Conservation (phyloP, 75 land plant genomes). For the Sequoia sempervirens region DNA sequence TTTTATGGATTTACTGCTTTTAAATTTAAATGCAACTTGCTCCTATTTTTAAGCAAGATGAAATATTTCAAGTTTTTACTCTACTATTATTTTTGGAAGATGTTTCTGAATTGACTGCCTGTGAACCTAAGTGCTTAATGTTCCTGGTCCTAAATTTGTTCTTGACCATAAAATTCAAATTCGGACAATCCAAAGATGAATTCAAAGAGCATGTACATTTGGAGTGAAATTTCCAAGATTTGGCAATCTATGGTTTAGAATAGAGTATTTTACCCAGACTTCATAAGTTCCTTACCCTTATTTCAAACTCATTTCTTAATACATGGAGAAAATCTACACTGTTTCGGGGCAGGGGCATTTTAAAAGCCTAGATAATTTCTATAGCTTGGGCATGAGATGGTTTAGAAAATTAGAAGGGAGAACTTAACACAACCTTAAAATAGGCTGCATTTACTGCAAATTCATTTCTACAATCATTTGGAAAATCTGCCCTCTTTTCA, state of each 20-base stretch:
- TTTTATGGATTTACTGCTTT: neutral
- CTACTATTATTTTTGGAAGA: neutral
- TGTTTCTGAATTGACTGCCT: neutral
- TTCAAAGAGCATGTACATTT: neutral
- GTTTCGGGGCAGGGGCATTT: too few relatives aligned
- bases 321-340: too few relatives aligned
- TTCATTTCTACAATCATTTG: too few relatives aligned
- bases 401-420: too few relatives aligned
- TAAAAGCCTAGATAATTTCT: too few relatives aligned
- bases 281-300: neutral
- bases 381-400: too few relatives aligned
- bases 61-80: neutral
- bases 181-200: neutral
- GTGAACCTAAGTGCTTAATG: neutral
- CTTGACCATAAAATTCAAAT: neutral
- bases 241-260: neutral
- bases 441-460: too few relatives aligned
- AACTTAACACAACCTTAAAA: too few relatives aligned
- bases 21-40: neutral
- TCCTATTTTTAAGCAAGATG: neutral
- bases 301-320: neutral
- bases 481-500: too few relatives aligned
- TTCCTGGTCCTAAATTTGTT: neutral
- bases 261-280: neutral
- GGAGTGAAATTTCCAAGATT: neutral